Evolutionary conservation across 1,139 yeast species (phyloP), one percentile per base, ranked within the genome.

Genomic region (Petasospora rhodanensis): DNA sequence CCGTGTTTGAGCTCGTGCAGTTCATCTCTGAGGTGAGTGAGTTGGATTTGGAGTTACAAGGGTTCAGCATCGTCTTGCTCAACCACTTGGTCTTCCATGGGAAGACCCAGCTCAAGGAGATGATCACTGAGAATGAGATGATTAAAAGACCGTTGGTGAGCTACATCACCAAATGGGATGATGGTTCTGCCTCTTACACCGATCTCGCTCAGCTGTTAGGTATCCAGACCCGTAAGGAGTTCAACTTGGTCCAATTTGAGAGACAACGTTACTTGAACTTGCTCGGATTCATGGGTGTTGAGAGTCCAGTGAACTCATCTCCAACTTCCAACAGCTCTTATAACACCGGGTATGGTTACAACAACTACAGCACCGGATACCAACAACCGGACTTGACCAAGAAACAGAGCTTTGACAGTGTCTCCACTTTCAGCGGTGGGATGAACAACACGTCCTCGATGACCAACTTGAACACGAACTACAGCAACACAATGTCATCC

Each of bases 1-100:
- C 68, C 1, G 37, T 66, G 7, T 57, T 56, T 32, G 59, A 59
- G 31, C 38, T 68, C 12, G 43, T 68, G 26, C 59, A 59, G 32
- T 59, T 59, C 31, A 37, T 57, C 7, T 42, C 49, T n/a, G 44
- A 46, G 14, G 35, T 59, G 5, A 56, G 63, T 14, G 26, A 37
- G 14, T 52, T 44, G 20, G 58, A 55, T 33, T 34, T 59, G 31
- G 37, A 42, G 2, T 31, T 65, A 20, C 64, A 64, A 30, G 48
- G 46, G 16, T 38, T 56, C 8, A 55, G 60, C 13, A 46, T 64
- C 4, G 43, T 43, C 12, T 28, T 64, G 4, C 34, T 66, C 24
- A 47, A 57, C 26, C 60, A 59, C 42, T 24, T 64, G 24, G 40
- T 55, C n/a, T 61, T 60, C 29, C 59, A 52, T 31, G 45, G 37